phyloP scores from a whole-genome alignment of 306 rosid species.

The Fragaria iinumae region DNA sequence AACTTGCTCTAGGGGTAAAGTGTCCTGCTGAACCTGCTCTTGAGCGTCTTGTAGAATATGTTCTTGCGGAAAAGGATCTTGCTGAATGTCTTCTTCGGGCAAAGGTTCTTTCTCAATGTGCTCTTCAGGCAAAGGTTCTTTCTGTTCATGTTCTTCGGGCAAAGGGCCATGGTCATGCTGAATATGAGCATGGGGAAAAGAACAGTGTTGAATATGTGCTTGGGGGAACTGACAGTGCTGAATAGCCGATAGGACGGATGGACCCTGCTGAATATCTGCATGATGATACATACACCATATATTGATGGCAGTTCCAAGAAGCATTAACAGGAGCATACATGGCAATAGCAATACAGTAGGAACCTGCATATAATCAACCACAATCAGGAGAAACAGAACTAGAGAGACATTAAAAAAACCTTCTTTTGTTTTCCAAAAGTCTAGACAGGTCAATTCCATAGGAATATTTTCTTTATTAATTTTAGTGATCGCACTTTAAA shows the following conservation, averaged over 20 bases:
- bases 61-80: background rate
- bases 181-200: background rate
- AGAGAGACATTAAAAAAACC: background rate
- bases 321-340: constrained; percentile 37
- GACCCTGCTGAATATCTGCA: constrained; percentile 8
- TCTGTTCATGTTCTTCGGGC: background rate
- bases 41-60: no score
- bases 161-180: background rate
- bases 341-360: constrained; percentile 22
- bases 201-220: constrained; percentile 4
- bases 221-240: background rate
- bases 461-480: background rate
- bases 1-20: background rate
- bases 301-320: constrained; percentile 40
- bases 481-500: background rate
- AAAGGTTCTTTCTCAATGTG: background rate
- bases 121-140: background rate
- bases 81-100: background rate
- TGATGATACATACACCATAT: constrained; percentile 22
- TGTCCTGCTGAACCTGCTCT: background rate
- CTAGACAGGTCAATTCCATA: background rate
- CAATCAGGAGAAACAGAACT: constrained; percentile 16
- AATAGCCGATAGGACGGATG: background rate
- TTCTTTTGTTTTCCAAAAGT: background rate
- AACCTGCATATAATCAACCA: constrained; percentile 44